Percentiles rank a stretch among this genome's conserved stretches.
These are phyloP conservation scores for Aspergillus neoniger DNA, from an alignment of 2,329 filamentous ascomycete genomes.

Conservation along the genomic window DNA sequence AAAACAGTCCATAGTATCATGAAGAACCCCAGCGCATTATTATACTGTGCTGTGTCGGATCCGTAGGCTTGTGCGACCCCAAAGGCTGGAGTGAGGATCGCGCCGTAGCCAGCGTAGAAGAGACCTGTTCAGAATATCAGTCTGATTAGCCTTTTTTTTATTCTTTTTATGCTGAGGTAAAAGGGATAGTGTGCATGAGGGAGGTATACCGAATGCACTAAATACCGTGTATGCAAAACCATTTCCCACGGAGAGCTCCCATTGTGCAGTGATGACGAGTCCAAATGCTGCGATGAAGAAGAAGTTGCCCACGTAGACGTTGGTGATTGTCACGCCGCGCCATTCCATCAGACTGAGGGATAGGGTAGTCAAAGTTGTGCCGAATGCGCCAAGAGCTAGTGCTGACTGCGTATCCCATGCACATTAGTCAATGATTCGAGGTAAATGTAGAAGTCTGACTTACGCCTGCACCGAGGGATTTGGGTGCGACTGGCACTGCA, in stretches of 20 bases:
- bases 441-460: not conserved
- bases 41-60: constrained; percentile 44
- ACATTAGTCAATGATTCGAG: too few relatives aligned
- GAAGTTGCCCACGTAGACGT: constrained; percentile 58
- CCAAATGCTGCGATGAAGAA: constrained; percentile 56
- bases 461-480: constrained; percentile 27
- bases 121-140: constrained; percentile 33
- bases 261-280: constrained; percentile 57
- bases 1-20: constrained; percentile 53
- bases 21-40: constrained; percentile 55
- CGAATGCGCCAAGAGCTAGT: constrained; percentile 55
- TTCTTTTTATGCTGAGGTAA: not conserved
- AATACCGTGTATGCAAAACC: constrained; percentile 57
- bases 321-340: constrained; percentile 53
- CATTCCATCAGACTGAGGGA: constrained; percentile 59
- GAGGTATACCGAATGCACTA: constrained; percentile 52
- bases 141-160: too few relatives aligned
- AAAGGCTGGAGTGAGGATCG: constrained; percentile 51
- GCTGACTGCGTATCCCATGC: constrained; percentile 39
- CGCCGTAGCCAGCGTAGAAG: constrained; percentile 54
- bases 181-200: not conserved
- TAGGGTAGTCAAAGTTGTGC: constrained; percentile 57
- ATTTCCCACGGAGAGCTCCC: constrained; percentile 57
- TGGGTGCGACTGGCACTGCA: constrained; percentile 1
- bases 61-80: constrained; percentile 50